Base-by-base conservation (phyloP, 2,329 filamentous ascomycete species). In the Epichloe sp. region DNA sequence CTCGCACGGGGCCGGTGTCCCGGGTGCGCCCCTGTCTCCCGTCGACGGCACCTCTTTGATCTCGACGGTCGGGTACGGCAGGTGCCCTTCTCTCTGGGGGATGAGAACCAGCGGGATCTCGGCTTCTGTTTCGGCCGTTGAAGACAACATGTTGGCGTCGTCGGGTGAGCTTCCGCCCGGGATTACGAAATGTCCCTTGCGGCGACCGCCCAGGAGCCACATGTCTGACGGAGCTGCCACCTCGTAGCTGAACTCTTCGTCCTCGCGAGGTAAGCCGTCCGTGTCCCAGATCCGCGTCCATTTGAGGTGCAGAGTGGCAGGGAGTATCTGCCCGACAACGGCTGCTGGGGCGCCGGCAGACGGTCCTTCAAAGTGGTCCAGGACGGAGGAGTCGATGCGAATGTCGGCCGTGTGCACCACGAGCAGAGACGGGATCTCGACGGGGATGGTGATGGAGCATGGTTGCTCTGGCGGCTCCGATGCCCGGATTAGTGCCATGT, bases 161-260 rank as follows among this genome's bases (percentile, higher is more conserved):
- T 76, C 71, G 26, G 70, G 67, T 1, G 69, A 59, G 10, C 59
- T 58, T 12, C 62, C 53, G 3, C 60, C 58, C 0, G 78, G 74
- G 34, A 83, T 80, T 6, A 76, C 76, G 60, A 95, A 94, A 61
- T 88, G 86, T 0, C 85, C 86, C 56, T 87, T 85, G 47, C 86
- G 78, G 43, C 85, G 80, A 0, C 90, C 91, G 21, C 88, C 90
- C 3, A 97, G 71, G 1, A 96, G 78, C 91, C 91, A 97, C 0
- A 79, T 76, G 40, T 91, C 88, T 2, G 78, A 70, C 15, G 82
- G 79, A 1, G 84, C 83, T 14, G 81, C 80, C 21, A 97, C 74
- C 58, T 95, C 90, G 65, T 93, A 94, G 57, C 83, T 81, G 61
- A 95, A 95, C 55, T 89, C 82, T 1, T 89, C 71, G 21, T 80